These are phyloP conservation scores for Saccharomycopsis malanga DNA, from an alignment of 805 yeast species.

Conservation along the genomic window DNA sequence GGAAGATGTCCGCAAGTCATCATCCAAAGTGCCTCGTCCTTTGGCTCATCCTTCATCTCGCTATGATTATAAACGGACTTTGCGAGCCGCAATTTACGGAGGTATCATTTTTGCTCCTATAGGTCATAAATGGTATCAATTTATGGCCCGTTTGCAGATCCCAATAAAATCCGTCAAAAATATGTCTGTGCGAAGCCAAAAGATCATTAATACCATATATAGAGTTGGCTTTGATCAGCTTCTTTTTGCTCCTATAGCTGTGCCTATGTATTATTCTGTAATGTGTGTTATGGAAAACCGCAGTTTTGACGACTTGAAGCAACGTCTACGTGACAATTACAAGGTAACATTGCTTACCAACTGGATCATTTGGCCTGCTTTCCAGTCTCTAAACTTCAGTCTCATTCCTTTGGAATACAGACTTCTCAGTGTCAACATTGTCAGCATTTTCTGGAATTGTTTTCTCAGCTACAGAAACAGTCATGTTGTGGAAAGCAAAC, in stretches of 20 bases:
- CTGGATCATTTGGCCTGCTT: slow-evolving; percentile 87
- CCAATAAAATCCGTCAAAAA: slow-evolving; percentile 7
- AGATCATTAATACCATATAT: slow-evolving; percentile 23
- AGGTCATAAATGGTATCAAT: slow-evolving; percentile 63
- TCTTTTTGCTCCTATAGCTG: slow-evolving; percentile 68
- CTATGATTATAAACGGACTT: slow-evolving; percentile 50
- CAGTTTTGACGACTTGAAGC: slow-evolving; percentile 32
- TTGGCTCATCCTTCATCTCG: neutral
- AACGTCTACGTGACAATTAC: slow-evolving; percentile 45
- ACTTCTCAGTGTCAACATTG: slow-evolving; percentile 57
- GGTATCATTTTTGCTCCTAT: slow-evolving; percentile 68
- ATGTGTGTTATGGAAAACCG: slow-evolving; percentile 61
- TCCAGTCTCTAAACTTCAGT: slow-evolving; percentile 73
- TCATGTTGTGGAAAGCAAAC: neutral
- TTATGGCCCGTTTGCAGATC: slow-evolving; percentile 28
- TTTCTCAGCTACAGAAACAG: slow-evolving; percentile 56
- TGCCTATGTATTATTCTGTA: slow-evolving; percentile 62
- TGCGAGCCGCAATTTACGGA: slow-evolving; percentile 65
- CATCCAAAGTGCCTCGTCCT: neutral
- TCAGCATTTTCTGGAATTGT: slow-evolving; percentile 81
- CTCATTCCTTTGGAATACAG: slow-evolving; percentile 68
- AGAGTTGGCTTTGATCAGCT: slow-evolving; percentile 68
- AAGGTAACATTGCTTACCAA: slow-evolving; percentile 64
- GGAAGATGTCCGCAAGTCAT: slow-evolving; percentile 1
- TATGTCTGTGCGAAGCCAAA: slow-evolving; percentile 13